Conservation (phyloP, 1,284 basidiomycete genomes). For the Megacollybia platyphylla region DNA sequence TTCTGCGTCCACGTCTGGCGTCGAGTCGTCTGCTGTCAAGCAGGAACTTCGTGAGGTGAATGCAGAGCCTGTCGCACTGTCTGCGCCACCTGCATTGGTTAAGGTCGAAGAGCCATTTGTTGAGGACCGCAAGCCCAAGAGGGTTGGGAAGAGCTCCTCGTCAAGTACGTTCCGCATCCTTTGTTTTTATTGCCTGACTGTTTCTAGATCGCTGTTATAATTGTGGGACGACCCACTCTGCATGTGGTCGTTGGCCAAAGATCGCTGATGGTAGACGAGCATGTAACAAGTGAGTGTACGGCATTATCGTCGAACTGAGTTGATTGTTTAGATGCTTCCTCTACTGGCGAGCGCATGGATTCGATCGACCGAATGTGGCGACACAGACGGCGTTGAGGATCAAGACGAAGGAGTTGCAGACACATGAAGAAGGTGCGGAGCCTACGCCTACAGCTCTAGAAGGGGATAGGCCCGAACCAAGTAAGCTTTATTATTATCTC, state of each 20-base stretch:
- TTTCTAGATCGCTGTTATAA: neutral
- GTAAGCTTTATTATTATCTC: neutral
- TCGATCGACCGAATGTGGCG: neutral
- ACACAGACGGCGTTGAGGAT: neutral
- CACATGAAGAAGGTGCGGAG: neutral
- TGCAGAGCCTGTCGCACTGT: no score
- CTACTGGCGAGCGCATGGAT: neutral
- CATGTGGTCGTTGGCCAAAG: neutral
- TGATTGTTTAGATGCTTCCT: neutral
- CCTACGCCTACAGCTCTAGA: neutral
- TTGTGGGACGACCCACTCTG: neutral
- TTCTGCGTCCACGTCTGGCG: no score
- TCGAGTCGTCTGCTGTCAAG: no score
- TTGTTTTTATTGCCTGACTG: neutral
- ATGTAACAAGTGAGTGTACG: neutral
- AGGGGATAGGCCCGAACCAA: neutral
- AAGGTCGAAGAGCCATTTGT: no score
- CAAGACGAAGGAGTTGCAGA: neutral
- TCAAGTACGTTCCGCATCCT: no score
- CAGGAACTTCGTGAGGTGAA: no score
- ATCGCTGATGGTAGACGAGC: neutral
- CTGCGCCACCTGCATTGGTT: no score
- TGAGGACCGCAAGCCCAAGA: no score
- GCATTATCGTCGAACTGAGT: neutral
- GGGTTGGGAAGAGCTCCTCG: no score